A percentile compares a stretch with the other conserved stretches of the same genome.
phyloP scores from a whole-genome alignment of 257 asterid species.

The Catharanthus roseus region DNA sequence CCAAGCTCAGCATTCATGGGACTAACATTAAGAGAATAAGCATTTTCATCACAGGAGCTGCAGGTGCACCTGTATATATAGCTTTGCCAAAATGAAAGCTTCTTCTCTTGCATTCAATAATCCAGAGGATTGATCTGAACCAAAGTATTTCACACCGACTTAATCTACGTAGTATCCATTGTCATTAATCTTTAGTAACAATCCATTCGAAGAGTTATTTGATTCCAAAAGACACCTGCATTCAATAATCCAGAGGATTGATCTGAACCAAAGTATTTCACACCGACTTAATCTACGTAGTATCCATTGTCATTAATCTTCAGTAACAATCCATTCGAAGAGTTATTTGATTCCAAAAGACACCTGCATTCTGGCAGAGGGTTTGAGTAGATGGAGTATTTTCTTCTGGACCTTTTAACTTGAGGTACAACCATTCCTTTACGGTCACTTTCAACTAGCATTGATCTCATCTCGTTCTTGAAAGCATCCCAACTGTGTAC shows the following conservation, averaged over 20 bases:
- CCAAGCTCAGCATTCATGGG: neutral
- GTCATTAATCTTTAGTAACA: slow-evolving; percentile 1
- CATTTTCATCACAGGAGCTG: neutral
- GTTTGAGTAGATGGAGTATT: slow-evolving; percentile 58
- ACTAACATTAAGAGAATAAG: neutral
- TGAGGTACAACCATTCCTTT: slow-evolving; percentile 62
- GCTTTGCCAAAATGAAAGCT: neutral
- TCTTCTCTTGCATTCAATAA: neutral
- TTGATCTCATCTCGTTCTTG: slow-evolving; percentile 61
- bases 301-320: neutral
- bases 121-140: neutral
- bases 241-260: neutral
- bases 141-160: neutral
- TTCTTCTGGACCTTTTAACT: slow-evolving; percentile 66
- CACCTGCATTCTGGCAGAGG: slow-evolving; percentile 88
- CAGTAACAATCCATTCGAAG: slow-evolving; percentile 22
- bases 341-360: slow-evolving; percentile 56
- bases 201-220: slow-evolving; percentile 33
- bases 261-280: neutral
- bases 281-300: neutral
- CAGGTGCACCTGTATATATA: neutral
- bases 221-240: slow-evolving; percentile 14
- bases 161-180: neutral
- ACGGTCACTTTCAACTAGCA: slow-evolving; percentile 81
- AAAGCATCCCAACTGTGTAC: slow-evolving; percentile 68